These are phyloP conservation scores for Massarina eburnea DNA, from an alignment of 2,329 filamentous ascomycete species.

Conservation along the genomic window DNA sequence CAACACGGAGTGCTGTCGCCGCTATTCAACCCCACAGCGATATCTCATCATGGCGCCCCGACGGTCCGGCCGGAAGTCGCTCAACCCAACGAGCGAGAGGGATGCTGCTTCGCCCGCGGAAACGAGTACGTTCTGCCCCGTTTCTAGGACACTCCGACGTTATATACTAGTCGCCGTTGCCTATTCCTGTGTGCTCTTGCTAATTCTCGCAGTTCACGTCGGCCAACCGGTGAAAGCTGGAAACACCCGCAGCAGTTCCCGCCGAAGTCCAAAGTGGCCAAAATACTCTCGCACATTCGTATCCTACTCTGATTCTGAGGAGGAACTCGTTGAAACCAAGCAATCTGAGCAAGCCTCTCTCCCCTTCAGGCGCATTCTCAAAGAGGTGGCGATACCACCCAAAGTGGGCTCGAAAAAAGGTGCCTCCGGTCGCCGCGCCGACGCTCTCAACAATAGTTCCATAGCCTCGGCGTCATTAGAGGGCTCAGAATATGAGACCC, in stretches of 20 bases:
- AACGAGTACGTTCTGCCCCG: neutral
- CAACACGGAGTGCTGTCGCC: too few species aligned
- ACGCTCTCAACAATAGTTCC: slow-evolving; percentile 25
- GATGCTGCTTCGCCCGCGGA: neutral
- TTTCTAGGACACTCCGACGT: neutral
- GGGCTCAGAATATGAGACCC: slow-evolving; percentile 59
- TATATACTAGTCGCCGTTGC: neutral
- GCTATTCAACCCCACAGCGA: neutral
- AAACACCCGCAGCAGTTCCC: neutral
- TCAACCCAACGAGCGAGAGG: slow-evolving; percentile 9
- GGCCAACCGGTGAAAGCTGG: slow-evolving; percentile 5
- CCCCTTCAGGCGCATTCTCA: slow-evolving; percentile 27
- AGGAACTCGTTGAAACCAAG: slow-evolving; percentile 17
- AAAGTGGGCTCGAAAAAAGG: slow-evolving; percentile 21
- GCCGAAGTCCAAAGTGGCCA: slow-evolving; percentile 16
- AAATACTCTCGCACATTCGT: slow-evolving; percentile 29
- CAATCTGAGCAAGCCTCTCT: slow-evolving; percentile 7
- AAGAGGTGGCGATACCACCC: slow-evolving; percentile 34
- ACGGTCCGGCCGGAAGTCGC: slow-evolving; percentile 29
- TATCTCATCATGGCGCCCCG: slow-evolving; percentile 22
- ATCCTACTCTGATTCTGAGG: slow-evolving; percentile 34
- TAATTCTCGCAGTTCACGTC: slow-evolving; percentile 1
- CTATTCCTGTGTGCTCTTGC: slow-evolving; percentile 1
- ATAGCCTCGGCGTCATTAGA: slow-evolving; percentile 36
- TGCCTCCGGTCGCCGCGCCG: slow-evolving; percentile 11